Percentiles rank a stretch among this genome's conserved stretches.
These are phyloP conservation scores for Solanum phureja DNA, from an alignment of 257 asterid species.

Conservation along the genomic window DNA sequence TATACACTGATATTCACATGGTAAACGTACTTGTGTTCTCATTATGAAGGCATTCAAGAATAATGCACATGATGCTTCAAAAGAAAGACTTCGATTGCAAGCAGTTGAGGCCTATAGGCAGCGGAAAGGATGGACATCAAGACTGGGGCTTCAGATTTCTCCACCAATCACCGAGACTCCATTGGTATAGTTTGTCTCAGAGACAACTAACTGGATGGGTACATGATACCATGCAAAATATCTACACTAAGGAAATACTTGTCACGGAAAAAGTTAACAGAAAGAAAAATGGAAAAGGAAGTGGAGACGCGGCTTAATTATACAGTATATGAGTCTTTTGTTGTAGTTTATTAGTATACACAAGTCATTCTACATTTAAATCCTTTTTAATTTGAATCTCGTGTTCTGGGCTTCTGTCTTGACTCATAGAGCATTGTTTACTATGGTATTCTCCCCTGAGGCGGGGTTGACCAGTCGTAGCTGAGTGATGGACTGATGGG, in stretches of 20 bases:
- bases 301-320: background rate
- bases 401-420: background rate
- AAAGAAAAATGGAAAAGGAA: background rate
- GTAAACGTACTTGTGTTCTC: background rate
- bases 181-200: slow-evolving; percentile 4
- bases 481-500: background rate
- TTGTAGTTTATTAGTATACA: background rate
- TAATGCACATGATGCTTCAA: slow-evolving; percentile 46
- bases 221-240: background rate
- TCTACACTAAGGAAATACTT: background rate
- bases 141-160: slow-evolving; percentile 69
- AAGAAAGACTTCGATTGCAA: slow-evolving; percentile 79
- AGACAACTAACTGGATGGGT: background rate
- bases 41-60: slow-evolving; percentile 41
- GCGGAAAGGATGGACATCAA: slow-evolving; percentile 81
- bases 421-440: background rate
- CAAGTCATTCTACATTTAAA: background rate
- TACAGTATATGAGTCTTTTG: background rate
- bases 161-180: slow-evolving; percentile 22
- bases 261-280: background rate
- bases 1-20: background rate
- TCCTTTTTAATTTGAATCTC: background rate
- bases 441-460: background rate
- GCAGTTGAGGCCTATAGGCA: slow-evolving; percentile 77
- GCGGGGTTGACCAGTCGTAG: background rate